Evolutionary conservation across 495 filamentous ascomycete genomes (phyloP).

Genomic region (Trichoderma parareesei): DNA sequence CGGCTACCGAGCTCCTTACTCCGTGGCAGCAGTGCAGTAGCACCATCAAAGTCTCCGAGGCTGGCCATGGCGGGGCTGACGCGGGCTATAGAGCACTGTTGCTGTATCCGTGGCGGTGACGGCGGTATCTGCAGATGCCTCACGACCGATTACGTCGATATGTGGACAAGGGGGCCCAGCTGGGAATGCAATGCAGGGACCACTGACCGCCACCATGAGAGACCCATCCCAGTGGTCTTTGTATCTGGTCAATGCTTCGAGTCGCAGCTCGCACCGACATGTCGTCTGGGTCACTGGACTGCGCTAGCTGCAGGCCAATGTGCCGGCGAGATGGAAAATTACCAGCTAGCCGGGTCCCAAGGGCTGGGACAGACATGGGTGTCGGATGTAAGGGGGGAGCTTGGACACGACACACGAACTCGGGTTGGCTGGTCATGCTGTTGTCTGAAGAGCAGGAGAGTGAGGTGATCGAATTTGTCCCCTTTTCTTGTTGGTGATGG

Average conservation of each 20-base stretch:
- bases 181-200: slow-evolving; percentile 8
- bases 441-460: background rate
- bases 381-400: slow-evolving; percentile 4
- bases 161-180: background rate
- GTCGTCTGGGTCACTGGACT: slow-evolving; percentile 5
- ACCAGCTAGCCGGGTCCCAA: slow-evolving; percentile 2
- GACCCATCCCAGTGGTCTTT: background rate
- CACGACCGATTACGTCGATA: background rate
- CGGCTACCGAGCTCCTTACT: background rate
- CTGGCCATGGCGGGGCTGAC: background rate
- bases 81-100: background rate
- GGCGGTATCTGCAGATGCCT: background rate
- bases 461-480: background rate
- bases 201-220: background rate
- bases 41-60: slow-evolving; percentile 1
- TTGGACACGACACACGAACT: background rate
- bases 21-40: background rate
- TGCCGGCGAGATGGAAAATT: slow-evolving; percentile 4
- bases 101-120: background rate
- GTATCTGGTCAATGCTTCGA: background rate
- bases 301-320: background rate
- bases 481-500: background rate
- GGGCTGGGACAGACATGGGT: background rate
- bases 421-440: background rate
- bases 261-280: background rate